These are phyloP conservation scores for Cenchrus americanus DNA, from an alignment of 176 grass and related monocot species.

Conservation along the genomic window DNA sequence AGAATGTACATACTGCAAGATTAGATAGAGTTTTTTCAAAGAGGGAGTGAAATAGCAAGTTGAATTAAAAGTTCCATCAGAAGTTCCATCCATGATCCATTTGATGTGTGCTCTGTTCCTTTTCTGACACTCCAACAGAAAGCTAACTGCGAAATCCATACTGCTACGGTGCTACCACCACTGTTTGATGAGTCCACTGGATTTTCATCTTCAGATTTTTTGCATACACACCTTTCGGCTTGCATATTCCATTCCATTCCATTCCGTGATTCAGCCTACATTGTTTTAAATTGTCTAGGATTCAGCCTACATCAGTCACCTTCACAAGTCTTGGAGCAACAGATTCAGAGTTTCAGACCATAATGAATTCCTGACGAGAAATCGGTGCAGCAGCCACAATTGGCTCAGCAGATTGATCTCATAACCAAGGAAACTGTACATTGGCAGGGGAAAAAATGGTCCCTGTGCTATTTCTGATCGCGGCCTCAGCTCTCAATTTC, in stretches of 20 bases:
- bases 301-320: background rate
- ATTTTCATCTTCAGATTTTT: background rate
- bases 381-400: background rate
- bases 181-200: background rate
- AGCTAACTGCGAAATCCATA: background rate
- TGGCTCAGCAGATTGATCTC: background rate
- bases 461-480: background rate
- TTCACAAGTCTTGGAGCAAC: too few species aligned
- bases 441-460: background rate
- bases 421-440: background rate
- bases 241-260: background rate
- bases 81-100: background rate
- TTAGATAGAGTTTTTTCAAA: background rate
- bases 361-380: background rate
- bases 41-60: conserved; percentile 6
- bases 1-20: conserved; percentile 24
- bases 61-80: conserved; percentile 2
- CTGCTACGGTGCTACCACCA: background rate
- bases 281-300: background rate
- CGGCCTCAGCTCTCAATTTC: background rate
- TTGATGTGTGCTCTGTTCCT: background rate
- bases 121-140: background rate
- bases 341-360: background rate
- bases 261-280: background rate
- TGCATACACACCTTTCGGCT: background rate